Evolutionary conservation across 495 filamentous ascomycete genomes (phyloP).

Genomic region (Umbilicaria muhlenbergii): DNA sequence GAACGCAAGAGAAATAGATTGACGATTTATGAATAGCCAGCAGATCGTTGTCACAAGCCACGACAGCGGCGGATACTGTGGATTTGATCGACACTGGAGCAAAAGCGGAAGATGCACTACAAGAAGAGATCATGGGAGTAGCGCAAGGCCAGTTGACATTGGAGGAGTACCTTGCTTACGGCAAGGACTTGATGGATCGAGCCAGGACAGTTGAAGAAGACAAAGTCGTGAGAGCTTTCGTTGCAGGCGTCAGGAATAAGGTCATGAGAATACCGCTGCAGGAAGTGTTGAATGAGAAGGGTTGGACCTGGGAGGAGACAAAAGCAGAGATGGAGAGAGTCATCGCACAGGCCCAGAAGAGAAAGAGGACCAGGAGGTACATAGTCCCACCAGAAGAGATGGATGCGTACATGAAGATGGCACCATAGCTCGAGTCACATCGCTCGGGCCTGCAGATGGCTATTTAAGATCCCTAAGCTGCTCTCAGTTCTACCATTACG

Average conservation of each 20-base stretch:
- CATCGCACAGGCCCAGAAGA: conserved; percentile 3
- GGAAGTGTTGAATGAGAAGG: conserved; percentile 9
- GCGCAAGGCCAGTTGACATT: conserved; percentile 5
- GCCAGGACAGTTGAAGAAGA: conserved; percentile 5
- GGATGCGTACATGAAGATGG: neutral
- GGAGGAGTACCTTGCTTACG: conserved; percentile 13
- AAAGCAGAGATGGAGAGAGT: conserved; percentile 3
- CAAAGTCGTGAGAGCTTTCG: conserved; percentile 15
- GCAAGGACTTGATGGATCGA: conserved; percentile 1
- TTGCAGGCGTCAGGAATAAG: conserved; percentile 13
- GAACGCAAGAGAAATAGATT: too few species aligned
- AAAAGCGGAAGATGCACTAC: neutral
- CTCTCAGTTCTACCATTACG: conserved; percentile 13
- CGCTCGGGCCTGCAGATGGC: neutral
- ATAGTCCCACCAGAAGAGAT: neutral
- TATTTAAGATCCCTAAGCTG: neutral
- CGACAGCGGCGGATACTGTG: conserved; percentile 1
- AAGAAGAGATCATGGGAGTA: neutral
- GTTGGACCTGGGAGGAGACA: conserved; percentile 16
- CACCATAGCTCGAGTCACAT: neutral
- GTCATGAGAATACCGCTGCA: conserved; percentile 5
- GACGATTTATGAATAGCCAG: too few species aligned
- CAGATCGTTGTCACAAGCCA: neutral
- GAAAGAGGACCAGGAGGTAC: conserved; percentile 1
- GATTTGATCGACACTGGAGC: neutral